phyloP scores from a whole-genome alignment of 495 filamentous ascomycete genomes.

The Penicillium steckii region DNA sequence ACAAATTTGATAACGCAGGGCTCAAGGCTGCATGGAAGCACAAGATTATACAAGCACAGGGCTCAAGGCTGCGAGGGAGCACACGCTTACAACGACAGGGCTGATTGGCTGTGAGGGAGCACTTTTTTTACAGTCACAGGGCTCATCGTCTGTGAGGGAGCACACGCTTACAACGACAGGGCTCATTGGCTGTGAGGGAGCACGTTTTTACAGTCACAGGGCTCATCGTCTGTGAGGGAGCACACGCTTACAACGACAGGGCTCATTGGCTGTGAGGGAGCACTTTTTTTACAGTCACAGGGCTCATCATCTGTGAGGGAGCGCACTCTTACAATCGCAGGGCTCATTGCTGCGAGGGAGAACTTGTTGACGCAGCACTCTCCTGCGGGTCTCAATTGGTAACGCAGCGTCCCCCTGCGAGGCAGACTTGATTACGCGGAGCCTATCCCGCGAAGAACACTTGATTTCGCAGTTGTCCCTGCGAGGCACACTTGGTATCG shows the following conservation, averaged over 20 bases:
- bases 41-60: background rate
- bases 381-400: background rate
- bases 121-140: too few relatives aligned
- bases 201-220: background rate
- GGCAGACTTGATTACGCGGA: background rate
- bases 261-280: background rate
- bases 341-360: constrained; percentile 9
- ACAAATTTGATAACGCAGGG: background rate
- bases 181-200: background rate
- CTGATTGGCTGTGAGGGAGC: too few relatives aligned
- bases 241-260: background rate
- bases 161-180: background rate
- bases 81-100: too few relatives aligned
- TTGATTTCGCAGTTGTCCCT: background rate
- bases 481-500: background rate
- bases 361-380: background rate
- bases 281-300: background rate
- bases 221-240: background rate
- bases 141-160: too few relatives aligned
- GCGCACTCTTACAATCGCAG: constrained; percentile 19
- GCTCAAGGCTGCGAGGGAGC: background rate
- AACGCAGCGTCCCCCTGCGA: background rate
- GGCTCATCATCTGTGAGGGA: background rate
- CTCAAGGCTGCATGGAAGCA: background rate
- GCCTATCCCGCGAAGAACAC: background rate